Evolutionary conservation across 352 stramenopile species (phyloP).

Genomic region (Pythium angustatum): DNA sequence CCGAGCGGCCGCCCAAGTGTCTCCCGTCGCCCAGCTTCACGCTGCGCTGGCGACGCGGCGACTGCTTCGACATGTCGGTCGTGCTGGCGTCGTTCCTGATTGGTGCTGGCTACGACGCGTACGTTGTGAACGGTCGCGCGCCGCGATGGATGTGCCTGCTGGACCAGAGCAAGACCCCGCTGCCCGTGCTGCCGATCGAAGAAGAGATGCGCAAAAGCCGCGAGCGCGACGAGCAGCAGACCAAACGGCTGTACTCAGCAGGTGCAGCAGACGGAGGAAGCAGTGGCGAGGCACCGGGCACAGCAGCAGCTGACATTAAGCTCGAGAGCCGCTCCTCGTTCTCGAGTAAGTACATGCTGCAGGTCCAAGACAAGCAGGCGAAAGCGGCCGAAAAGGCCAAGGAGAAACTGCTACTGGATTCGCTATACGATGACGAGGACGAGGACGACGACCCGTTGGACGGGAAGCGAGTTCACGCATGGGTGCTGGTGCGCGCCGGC

Average conservation of each 20-base stretch:
- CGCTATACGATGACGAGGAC: constrained; percentile 58
- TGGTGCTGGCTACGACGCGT: constrained; percentile 94
- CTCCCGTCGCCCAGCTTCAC: constrained; percentile 87
- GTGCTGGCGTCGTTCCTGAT: constrained; percentile 91
- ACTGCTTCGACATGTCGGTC: constrained; percentile 92
- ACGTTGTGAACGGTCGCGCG: constrained; percentile 89
- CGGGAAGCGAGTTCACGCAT: constrained; percentile 84
- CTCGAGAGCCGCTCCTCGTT: constrained; percentile 61
- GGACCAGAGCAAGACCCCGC: constrained; percentile 85
- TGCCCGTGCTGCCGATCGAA: constrained; percentile 59
- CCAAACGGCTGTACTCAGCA: constrained; percentile 16
- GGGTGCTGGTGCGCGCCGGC: constrained; percentile 91
- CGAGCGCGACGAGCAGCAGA: constrained; percentile 36
- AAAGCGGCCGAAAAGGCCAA: constrained; percentile 48
- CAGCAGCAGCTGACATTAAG: constrained; percentile 31
- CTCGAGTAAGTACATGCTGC: constrained; percentile 65
- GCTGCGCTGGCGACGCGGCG: constrained; percentile 85
- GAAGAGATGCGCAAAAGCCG: constrained; percentile 47
- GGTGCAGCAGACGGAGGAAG: background rate
- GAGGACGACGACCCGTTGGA: constrained; percentile 75
- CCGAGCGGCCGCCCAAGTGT: constrained; percentile 64
- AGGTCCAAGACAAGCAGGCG: constrained; percentile 47
- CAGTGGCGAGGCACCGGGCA: constrained; percentile 25
- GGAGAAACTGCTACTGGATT: constrained; percentile 40
- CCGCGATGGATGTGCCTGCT: constrained; percentile 89